These are phyloP conservation scores for Rhododendron molle DNA, from an alignment of 148 eudicot genomes.

Conservation along the genomic window DNA sequence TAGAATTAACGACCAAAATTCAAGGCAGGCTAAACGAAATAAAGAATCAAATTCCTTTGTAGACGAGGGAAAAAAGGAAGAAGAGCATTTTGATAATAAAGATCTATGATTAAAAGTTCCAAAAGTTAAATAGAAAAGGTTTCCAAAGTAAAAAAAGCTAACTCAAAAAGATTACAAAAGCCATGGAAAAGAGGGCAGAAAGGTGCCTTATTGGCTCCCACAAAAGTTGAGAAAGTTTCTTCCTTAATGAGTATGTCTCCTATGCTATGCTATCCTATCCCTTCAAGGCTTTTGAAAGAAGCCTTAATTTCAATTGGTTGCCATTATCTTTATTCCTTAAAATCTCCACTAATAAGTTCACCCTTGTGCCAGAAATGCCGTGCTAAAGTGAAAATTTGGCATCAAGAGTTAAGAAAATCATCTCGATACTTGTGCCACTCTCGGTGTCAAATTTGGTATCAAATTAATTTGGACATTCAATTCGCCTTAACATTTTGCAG, in stretches of 20 bases:
- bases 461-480: no score
- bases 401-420: background rate
- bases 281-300: constrained; percentile 1
- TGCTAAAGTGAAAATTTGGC: background rate
- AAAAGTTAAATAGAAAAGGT: constrained; percentile 21
- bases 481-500: no score
- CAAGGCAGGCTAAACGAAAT: background rate
- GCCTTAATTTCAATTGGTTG: background rate
- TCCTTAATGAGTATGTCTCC: constrained; percentile 20
- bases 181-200: background rate
- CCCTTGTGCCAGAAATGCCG: background rate
- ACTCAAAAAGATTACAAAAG: background rate
- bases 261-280: background rate
- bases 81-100: background rate
- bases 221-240: constrained; percentile 2
- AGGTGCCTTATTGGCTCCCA: constrained; percentile 1
- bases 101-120: constrained; percentile 8
- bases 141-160: constrained; percentile 15
- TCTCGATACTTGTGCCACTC: background rate
- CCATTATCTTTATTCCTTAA: background rate
- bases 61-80: background rate
- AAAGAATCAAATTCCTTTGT: background rate
- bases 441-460: no score
- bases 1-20: background rate
- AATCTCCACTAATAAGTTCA: background rate